phyloP scores from a whole-genome alignment of 176 grass and related monocot species.

The sorghum (Sorghum bicolor) region Sorghum_bicolor_NCBIv3 NC_012871.2:65726001-65726500 shows the following conservation, averaged over 20 bases:
- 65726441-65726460: no score
- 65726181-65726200: background rate
- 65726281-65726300: background rate
- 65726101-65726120: no score
- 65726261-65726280: background rate
- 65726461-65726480: no score
- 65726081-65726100: background rate
- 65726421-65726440: no score
- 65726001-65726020: background rate
- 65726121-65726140: background rate
- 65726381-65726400: no score
- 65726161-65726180: no score
- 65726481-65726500: no score
- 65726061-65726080: background rate
- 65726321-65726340: background rate
- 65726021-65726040: conserved; percentile 12
- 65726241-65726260: background rate
- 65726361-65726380: no score
- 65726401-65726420: background rate
- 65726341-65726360: background rate
- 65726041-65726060: conserved; percentile 5
- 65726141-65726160: background rate
- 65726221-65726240: conserved; percentile 19
- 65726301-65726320: no score
- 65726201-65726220: conserved; percentile 30